These are phyloP conservation scores for Meyerozyma athensensis DNA, from an alignment of 1,139 yeast species.

Conservation along the genomic window DNA sequence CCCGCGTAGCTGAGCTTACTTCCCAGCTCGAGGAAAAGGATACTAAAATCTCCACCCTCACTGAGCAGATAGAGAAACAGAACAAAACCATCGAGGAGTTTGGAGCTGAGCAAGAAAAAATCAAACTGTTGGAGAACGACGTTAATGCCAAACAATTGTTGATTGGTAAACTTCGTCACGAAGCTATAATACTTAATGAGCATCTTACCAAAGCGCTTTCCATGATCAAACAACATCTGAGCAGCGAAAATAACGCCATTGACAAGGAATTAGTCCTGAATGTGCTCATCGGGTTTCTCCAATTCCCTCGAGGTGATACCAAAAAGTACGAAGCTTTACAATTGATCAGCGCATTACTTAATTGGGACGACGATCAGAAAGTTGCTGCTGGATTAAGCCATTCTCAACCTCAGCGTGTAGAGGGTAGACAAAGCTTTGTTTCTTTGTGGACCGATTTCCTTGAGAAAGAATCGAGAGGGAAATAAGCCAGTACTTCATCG, in stretches of 20 bases:
- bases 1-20: conserved; percentile 11
- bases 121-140: conserved; percentile 19
- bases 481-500: conserved; percentile 8
- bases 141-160: conserved; percentile 69
- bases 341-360: conserved; percentile 73
- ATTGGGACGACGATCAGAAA: conserved; percentile 83
- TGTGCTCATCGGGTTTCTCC: conserved; percentile 76
- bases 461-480: conserved; percentile 61
- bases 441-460: conserved; percentile 86
- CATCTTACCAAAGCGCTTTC: conserved; percentile 88
- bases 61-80: conserved; percentile 12
- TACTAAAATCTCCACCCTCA: conserved; percentile 8
- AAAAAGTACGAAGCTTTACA: conserved; percentile 90
- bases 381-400: conserved; percentile 77
- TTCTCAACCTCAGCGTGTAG: conserved; percentile 21
- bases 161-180: conserved; percentile 89
- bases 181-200: conserved; percentile 90
- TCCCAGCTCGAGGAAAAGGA: conserved; percentile 14
- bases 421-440: conserved; percentile 65
- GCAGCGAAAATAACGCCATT: conserved; percentile 61
- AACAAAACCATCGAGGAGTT: conserved; percentile 9
- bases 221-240: conserved; percentile 65
- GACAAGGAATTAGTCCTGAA: conserved; percentile 88
- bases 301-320: conserved; percentile 87
- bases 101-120: conserved; percentile 12